phyloP scores from a whole-genome alignment of 2,329 filamentous ascomycete genomes.

The Beauveria pseudobassiana region DNA sequence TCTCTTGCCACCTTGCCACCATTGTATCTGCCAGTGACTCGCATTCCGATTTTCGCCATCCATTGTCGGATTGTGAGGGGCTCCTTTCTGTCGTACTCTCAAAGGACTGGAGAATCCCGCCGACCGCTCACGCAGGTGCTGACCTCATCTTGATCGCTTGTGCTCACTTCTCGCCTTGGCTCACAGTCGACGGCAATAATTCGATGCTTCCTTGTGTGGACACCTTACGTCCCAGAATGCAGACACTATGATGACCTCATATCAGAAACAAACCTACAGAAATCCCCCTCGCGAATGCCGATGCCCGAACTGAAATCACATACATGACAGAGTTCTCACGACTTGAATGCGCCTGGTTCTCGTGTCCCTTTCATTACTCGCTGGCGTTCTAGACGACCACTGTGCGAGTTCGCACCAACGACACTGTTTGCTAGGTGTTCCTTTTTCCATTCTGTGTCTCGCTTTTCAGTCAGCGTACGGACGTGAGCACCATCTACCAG shows the following conservation, averaged over 20 bases:
- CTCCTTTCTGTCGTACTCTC: neutral
- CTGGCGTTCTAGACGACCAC: no score
- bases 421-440: no score
- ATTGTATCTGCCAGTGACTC: neutral
- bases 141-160: neutral
- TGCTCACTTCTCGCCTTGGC: neutral
- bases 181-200: neutral
- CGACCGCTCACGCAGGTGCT: neutral
- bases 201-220: neutral
- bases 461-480: no score
- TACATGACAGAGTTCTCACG: neutral
- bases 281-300: neutral
- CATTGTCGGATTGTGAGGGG: neutral
- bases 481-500: no score
- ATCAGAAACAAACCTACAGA: neutral
- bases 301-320: neutral
- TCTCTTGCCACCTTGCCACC: neutral
- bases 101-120: neutral
- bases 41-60: neutral
- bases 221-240: neutral
- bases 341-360: neutral
- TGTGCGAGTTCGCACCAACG: no score
- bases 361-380: no score
- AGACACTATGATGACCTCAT: neutral
- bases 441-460: no score